phyloP scores from a whole-genome alignment of 345 rosid genomes.

The Hibiscus mutabilis region DNA sequence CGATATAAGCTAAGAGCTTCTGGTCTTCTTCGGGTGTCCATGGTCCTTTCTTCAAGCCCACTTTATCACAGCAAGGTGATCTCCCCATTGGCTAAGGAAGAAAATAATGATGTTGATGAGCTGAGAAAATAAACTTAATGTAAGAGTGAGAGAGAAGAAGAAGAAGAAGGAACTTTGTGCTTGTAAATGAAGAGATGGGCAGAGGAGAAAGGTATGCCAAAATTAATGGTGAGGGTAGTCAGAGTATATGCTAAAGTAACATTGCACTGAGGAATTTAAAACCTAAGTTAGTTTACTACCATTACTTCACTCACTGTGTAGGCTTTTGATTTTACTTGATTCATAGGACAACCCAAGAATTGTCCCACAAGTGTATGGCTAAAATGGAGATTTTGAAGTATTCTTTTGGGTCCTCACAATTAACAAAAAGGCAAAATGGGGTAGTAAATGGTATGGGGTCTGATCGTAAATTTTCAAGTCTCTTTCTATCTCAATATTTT shows the following conservation, averaged over 20 bases:
- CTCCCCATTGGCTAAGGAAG: constrained; percentile 46
- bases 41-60: constrained; percentile 88
- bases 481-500: not conserved
- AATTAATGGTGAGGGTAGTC: constrained; percentile 25
- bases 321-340: constrained; percentile 4
- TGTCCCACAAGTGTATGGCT: not conserved
- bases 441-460: constrained; percentile 11
- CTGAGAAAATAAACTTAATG: no score
- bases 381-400: not conserved
- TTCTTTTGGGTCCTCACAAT: not conserved
- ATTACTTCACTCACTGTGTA: not conserved
- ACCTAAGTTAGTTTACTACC: not conserved
- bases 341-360: constrained; percentile 3
- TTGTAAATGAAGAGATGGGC: constrained; percentile 28
- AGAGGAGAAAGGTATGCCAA: constrained; percentile 33
- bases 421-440: not conserved
- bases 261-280: constrained; percentile 13
- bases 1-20: constrained; percentile 79
- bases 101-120: not conserved
- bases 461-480: constrained; percentile 4
- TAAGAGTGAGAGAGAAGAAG: not conserved
- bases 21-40: constrained; percentile 96
- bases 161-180: constrained; percentile 14
- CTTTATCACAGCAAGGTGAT: constrained; percentile 78
- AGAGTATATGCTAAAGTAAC: constrained; percentile 13